phyloP scores from a whole-genome alignment of 768 basidiomycete species.

The Agrocybe chaxingu region DNA sequence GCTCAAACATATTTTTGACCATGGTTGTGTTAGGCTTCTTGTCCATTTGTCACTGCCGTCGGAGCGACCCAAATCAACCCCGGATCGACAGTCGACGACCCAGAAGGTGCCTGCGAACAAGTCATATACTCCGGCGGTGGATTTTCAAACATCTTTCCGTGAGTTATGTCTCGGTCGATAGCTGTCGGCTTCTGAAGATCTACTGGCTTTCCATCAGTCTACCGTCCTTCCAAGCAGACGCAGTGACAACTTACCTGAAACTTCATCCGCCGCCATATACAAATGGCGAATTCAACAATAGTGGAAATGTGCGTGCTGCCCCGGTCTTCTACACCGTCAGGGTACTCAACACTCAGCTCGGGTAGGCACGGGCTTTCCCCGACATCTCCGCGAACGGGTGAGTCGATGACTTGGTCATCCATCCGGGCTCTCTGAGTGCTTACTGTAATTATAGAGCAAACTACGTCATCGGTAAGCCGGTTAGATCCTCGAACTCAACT shows the following conservation, averaged over 20 bases:
- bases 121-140: slow-evolving; percentile 51
- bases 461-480: slow-evolving; percentile 30
- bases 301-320: slow-evolving; percentile 28
- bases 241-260: slow-evolving; percentile 37
- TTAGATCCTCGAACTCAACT: background rate
- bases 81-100: slow-evolving; percentile 39
- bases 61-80: slow-evolving; percentile 50
- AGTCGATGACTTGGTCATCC: slow-evolving; percentile 1
- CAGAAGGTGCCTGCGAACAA: slow-evolving; percentile 42
- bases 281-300: slow-evolving; percentile 41
- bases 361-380: slow-evolving; percentile 44
- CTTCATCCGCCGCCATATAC: slow-evolving; percentile 38
- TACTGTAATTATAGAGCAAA: slow-evolving; percentile 26
- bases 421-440: background rate
- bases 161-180: background rate
- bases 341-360: background rate
- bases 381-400: slow-evolving; percentile 52
- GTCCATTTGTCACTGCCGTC: slow-evolving; percentile 52
- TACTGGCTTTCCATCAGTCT: slow-evolving; percentile 2
- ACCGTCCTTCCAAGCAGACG: slow-evolving; percentile 42
- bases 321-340: background rate
- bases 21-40: slow-evolving; percentile 28
- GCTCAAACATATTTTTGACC: background rate
- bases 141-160: slow-evolving; percentile 45
- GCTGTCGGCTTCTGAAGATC: background rate